Evolutionary conservation across 306 rosid species (phyloP), one percentile per base, ranked within the genome.

Genomic region (Heteromeles arbutifolia): DNA sequence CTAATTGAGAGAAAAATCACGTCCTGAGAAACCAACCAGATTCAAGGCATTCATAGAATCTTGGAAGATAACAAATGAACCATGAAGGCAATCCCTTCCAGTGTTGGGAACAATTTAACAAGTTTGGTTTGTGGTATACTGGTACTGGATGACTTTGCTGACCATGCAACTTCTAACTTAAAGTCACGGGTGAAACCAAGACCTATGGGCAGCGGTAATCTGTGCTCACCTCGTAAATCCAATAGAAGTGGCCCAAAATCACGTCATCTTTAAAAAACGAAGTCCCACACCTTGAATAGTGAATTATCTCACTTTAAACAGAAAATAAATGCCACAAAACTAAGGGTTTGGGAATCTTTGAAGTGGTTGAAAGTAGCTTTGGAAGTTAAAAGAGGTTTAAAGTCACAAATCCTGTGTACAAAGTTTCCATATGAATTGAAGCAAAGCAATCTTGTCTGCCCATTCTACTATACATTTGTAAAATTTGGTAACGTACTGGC

Each of bases 51-150:
- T 69, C 69, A 39, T 56, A 21, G 18, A 41, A 57, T 69, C 70
- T 63, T 66, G 65, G 76, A 43, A 11, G 41, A 11, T 19, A 5
- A 72, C 52, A 67, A 45, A 69, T 59, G 50, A 62, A 19, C 63
- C 80, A 80, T 45, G 64, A 80, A 74, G 72, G 76, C 64, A 45
- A 73, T 62, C 28, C 32, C 61, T 52, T 29, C 28, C 17, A 43
- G 3, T 44, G n/a, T 62, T 43, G 26, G 66, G 69, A 74, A 44
- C 45, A 43, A 11, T 73, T 67, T 69, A 10, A 9, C 8, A 26
- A 29, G 41, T 67, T n/a, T 72, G 59, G 59, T 14, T 39, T 7
- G 10, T 45, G 39, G 31, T 21, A 43, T 24, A 10, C 66, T 14
- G 66, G 37, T 61, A 61, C 21, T 18, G 32, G 58, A 44, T 31